Percentiles rank a stretch among this genome's conserved stretches.
Evolutionary conservation across 129 eudicot species (phyloP).

Genomic region (Glebionis coronaria): DNA sequence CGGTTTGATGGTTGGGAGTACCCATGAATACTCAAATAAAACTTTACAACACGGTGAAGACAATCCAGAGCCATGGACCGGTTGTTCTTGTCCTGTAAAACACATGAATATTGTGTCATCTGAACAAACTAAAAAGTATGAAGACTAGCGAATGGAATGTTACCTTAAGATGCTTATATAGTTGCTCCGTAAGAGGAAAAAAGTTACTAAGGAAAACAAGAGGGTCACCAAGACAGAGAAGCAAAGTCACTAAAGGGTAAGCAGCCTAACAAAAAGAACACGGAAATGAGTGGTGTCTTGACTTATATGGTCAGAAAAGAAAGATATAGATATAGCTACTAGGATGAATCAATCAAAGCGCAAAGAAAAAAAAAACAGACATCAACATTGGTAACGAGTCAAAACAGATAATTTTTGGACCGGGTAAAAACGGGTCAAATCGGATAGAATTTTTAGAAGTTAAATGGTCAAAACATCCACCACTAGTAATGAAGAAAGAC

Average conservation of each 20-base stretch:
- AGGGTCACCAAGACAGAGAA: constrained; percentile 93
- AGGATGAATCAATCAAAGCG: neutral
- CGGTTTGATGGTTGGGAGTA: constrained; percentile 79
- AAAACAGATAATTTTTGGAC: neutral
- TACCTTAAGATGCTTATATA: constrained; percentile 86
- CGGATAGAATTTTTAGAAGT: neutral
- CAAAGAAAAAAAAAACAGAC: neutral
- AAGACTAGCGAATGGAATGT: constrained; percentile 24
- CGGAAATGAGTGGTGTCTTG: neutral
- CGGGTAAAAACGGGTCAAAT: neutral
- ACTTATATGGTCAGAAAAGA: constrained; percentile 12
- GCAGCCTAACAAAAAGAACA: constrained; percentile 54
- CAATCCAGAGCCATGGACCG: constrained; percentile 92
- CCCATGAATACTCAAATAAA: constrained; percentile 78
- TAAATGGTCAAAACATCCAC: neutral
- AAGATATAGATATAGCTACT: neutral
- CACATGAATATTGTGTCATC: constrained; percentile 14
- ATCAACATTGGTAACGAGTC: neutral
- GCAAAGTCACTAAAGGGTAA: constrained; percentile 88
- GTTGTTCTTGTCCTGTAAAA: constrained; percentile 83
- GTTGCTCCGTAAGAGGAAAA: constrained; percentile 81
- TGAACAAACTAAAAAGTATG: neutral
- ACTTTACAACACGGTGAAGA: constrained; percentile 73
- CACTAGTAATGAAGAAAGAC: neutral
- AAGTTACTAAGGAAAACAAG: constrained; percentile 62